Percentiles rank a stretch among this genome's conserved stretches.
Evolutionary conservation across 164 flowering plant species (phyloP).

Genomic region (Hamamelis virginiana): DNA sequence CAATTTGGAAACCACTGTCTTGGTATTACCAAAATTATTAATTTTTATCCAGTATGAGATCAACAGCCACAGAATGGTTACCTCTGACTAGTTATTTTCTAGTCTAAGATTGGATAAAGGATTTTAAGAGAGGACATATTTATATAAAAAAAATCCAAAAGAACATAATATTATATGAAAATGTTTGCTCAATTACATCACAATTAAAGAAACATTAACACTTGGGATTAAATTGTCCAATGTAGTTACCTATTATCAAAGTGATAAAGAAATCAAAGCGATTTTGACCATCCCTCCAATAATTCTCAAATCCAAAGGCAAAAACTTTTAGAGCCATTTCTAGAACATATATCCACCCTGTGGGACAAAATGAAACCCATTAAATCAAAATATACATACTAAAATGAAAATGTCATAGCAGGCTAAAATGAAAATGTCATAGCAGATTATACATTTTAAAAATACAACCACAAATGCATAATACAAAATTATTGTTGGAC

Average conservation of each 20-base stretch:
- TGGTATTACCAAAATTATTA: too few species aligned
- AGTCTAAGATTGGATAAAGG: neutral
- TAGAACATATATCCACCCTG: constrained; percentile 95
- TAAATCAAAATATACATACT: neutral
- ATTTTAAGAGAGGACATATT: neutral
- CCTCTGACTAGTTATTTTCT: neutral
- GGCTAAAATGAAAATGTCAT: neutral
- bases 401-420: neutral
- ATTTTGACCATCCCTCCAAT: constrained; percentile 94
- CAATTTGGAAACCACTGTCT: too few species aligned
- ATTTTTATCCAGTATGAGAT: too few species aligned
- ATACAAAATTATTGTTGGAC: too few species aligned
- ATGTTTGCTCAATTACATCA: neutral
- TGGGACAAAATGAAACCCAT: constrained; percentile 18
- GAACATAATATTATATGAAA: too few species aligned
- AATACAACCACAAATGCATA: neutral
- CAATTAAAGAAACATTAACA: neutral
- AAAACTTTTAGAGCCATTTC: constrained; percentile 86
- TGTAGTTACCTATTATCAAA: constrained; percentile 76
- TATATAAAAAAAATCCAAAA: too few species aligned
- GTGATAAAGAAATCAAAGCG: constrained; percentile 91
- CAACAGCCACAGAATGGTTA: too few species aligned
- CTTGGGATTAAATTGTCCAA: neutral
- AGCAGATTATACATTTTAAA: neutral
- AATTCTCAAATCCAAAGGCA: constrained; percentile 75